Conservation (phyloP, 257 asterid species). For the Gentiana straminea region DNA sequence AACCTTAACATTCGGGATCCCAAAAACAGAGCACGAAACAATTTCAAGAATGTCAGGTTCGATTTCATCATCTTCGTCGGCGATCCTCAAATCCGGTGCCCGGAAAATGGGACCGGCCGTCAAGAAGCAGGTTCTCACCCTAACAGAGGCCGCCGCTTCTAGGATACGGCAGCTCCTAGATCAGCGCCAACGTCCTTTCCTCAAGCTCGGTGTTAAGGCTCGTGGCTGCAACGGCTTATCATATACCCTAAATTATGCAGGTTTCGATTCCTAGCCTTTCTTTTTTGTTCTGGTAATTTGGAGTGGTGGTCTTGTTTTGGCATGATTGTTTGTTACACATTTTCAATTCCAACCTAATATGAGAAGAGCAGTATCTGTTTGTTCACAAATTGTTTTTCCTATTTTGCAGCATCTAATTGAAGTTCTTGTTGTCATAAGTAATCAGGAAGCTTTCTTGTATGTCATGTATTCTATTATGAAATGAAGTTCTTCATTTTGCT, state of each 20-base stretch:
- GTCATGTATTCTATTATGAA: no score
- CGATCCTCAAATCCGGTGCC: slow-evolving; percentile 4
- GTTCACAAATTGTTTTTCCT: no score
- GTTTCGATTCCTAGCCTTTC: slow-evolving; percentile 13
- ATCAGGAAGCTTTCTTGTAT: no score
- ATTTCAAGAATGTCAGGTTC: no score
- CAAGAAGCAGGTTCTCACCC: slow-evolving; percentile 69
- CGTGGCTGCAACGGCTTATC: slow-evolving; percentile 99
- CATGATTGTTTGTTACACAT: neutral
- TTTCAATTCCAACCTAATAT: no score
- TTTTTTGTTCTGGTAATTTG: neutral
- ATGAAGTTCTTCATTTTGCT: no score
- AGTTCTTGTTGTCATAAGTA: no score
- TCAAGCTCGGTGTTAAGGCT: slow-evolving; percentile 93
- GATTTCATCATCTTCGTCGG: slow-evolving; percentile 3
- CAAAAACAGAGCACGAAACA: no score
- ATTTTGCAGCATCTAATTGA: no score
- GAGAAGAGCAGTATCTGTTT: no score
- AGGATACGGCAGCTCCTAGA: slow-evolving; percentile 70
- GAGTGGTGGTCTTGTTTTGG: neutral
- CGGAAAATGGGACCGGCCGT: slow-evolving; percentile 24
- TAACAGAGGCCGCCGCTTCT: slow-evolving; percentile 72
- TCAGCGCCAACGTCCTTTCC: slow-evolving; percentile 74
- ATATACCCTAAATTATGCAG: slow-evolving; percentile 95
- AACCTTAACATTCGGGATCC: no score